Base-by-base conservation (phyloP, 345 rosid species). In the Euphorbia peplus region DNA sequence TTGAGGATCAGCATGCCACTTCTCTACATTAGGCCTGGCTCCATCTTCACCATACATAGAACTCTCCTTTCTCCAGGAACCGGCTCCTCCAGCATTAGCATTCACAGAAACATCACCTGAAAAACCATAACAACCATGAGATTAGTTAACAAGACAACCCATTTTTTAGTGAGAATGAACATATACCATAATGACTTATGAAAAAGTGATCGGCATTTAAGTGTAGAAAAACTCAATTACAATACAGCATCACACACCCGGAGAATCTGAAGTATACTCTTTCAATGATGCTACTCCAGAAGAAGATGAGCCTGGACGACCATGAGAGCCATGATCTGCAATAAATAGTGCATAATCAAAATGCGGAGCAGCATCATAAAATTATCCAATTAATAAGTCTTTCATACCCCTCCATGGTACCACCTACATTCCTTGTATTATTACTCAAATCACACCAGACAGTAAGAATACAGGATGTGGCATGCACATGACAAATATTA, bases 61-160 rank as follows among this genome's bases (percentile, higher is more conserved):
- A 83, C 79, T 63, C 42, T 89, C 97, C 67, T 85, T 86, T 80
- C 89, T 84, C 97, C 96, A 90, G 65, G 92, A 68, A 83, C 75
- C 73, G 57, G 75, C 60, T 48, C 71, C 48, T 69, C 79, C 87
- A 76, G 42, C 75, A 72, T 80, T 79, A 41, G 39, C 71, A 75
- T 83, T 82, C 25, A 71, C 69, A 78, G 80, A 66, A 70, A 74
- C 70, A 59, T 81, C 88, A 63, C 79, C 90, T 81, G 81, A 51
- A 74, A 70, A 32, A 26, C 35, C 39, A 46, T 25, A 46, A 64
- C 0, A 46, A 8, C 41, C 41, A 46, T 28, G 11, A 16, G 4
- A 62, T 4, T 8, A 46, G 0, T 28, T 18, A 44, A 16, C 50
- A 26, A 19, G 11, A 30, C 42, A 66, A 21, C 32, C 39, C 47